Conservation (phyloP, 345 rosid genomes). For the Cardamine chenopodiifolia region DNA sequence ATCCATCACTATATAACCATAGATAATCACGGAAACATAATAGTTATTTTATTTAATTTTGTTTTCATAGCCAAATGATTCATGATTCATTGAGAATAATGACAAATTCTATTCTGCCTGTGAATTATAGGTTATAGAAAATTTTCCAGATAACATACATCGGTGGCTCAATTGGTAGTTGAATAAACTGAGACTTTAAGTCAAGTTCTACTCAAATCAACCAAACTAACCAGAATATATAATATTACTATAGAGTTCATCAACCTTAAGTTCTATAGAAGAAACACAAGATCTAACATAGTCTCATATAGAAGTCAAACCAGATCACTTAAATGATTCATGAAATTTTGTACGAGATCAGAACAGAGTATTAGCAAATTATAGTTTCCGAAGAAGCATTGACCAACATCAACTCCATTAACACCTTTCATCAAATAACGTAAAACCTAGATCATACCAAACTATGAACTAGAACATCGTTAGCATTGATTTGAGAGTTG, state of each 20-base stretch:
- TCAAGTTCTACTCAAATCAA: background rate
- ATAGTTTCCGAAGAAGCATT: background rate
- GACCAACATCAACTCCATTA: slow-evolving; percentile 13
- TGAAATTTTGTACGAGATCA: background rate
- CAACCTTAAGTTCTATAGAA: background rate
- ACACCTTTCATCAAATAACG: background rate
- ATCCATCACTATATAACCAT: too few relatives aligned
- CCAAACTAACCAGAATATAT: background rate
- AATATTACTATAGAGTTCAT: background rate
- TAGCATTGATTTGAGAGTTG: background rate
- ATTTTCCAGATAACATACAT: too few relatives aligned
- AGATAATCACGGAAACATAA: too few relatives aligned
- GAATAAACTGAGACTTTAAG: background rate
- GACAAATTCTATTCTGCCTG: too few relatives aligned
- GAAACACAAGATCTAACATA: background rate
- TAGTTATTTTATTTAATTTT: too few relatives aligned
- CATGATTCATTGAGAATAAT: too few relatives aligned
- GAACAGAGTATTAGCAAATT: slow-evolving; percentile 18
- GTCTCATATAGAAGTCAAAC: background rate
- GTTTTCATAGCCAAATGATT: too few relatives aligned
- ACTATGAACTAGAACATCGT: background rate
- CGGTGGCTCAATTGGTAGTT: background rate
- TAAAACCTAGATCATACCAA: background rate
- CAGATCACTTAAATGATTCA: slow-evolving; percentile 1
- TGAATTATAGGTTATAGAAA: too few relatives aligned